These are phyloP conservation scores for Rhododendron molle DNA, from an alignment of 148 eudicot species.

Conservation along the genomic window DNA sequence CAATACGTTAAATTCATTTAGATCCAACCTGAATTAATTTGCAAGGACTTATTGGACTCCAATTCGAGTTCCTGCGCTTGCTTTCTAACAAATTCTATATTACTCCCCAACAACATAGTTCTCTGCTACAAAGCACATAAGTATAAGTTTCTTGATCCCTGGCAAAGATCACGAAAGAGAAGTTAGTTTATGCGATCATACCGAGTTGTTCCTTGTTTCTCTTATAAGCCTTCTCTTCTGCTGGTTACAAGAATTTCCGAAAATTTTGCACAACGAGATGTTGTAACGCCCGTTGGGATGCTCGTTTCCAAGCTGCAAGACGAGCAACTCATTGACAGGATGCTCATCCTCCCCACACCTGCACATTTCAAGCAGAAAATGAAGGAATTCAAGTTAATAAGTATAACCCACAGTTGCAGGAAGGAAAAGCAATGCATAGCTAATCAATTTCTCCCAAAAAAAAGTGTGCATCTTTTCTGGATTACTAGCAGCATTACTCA, in stretches of 20 bases:
- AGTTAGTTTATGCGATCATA: conserved; percentile 8
- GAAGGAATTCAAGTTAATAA: not conserved
- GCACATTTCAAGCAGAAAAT: conserved; percentile 1
- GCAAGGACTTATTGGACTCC: conserved; percentile 17
- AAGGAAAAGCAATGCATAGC: not conserved
- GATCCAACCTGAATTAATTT: conserved; percentile 30
- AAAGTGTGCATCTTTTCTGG: not conserved
- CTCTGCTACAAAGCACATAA: conserved; percentile 27
- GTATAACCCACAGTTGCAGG: not conserved
- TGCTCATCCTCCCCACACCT: conserved; percentile 98
- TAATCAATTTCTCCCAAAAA: not conserved
- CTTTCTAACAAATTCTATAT: conserved; percentile 27
- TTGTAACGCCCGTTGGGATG: conserved; percentile 41
- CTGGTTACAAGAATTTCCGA: conserved; percentile 30
- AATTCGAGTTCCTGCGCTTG: conserved; percentile 25
- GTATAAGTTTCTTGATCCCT: not conserved
- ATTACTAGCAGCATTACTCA: not conserved
- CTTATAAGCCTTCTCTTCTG: conserved; percentile 27
- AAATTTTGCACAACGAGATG: conserved; percentile 37
- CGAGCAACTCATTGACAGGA: conserved; percentile 65
- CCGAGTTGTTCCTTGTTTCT: conserved; percentile 32
- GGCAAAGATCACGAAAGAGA: not conserved
- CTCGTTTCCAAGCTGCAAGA: conserved; percentile 62
- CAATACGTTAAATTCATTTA: not conserved
- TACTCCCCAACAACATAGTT: conserved; percentile 32